Evolutionary conservation across 768 basidiomycete genomes (phyloP).

Genomic region (Rhizopogon vesiculosus): DNA sequence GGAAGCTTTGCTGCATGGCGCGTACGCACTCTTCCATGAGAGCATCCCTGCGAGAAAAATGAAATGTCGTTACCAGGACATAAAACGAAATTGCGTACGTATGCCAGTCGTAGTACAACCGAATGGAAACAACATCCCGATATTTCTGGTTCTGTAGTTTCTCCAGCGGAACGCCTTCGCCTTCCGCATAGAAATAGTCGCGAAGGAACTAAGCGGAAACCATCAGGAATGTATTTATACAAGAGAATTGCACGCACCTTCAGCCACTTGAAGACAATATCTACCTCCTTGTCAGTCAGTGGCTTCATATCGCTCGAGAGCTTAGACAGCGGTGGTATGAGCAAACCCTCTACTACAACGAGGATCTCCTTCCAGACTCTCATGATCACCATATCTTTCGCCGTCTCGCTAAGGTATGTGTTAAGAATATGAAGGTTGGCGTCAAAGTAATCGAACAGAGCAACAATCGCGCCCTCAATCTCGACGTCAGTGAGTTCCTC

Average conservation of each 20-base stretch:
- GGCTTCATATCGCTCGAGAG: slow-evolving; percentile 86
- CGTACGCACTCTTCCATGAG: slow-evolving; percentile 94
- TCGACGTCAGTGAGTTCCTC: slow-evolving; percentile 89
- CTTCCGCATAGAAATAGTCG: slow-evolving; percentile 93
- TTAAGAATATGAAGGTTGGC: slow-evolving; percentile 89
- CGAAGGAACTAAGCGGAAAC: slow-evolving; percentile 65
- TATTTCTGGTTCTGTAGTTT: slow-evolving; percentile 92
- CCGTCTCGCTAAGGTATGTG: slow-evolving; percentile 75
- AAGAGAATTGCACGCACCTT: slow-evolving; percentile 52
- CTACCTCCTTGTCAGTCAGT: slow-evolving; percentile 92
- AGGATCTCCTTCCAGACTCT: slow-evolving; percentile 96
- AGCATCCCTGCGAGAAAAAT: slow-evolving; percentile 49
- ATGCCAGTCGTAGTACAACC: slow-evolving; percentile 95
- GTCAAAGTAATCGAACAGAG: slow-evolving; percentile 95
- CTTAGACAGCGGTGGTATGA: slow-evolving; percentile 89
- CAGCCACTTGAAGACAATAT: slow-evolving; percentile 98
- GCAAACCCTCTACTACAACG: slow-evolving; percentile 75
- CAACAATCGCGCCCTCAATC: slow-evolving; percentile 87
- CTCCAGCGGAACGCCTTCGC: slow-evolving; percentile 86
- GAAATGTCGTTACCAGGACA: background rate
- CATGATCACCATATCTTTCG: slow-evolving; percentile 89
- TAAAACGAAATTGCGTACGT: slow-evolving; percentile 49
- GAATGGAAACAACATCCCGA: slow-evolving; percentile 83
- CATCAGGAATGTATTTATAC: background rate
- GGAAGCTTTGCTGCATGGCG: slow-evolving; percentile 87